Percentiles rank a stretch among this genome's conserved stretches.
Conservation (phyloP, 2,329 filamentous ascomycete species). For the Colletotrichum shisoi region DNA sequence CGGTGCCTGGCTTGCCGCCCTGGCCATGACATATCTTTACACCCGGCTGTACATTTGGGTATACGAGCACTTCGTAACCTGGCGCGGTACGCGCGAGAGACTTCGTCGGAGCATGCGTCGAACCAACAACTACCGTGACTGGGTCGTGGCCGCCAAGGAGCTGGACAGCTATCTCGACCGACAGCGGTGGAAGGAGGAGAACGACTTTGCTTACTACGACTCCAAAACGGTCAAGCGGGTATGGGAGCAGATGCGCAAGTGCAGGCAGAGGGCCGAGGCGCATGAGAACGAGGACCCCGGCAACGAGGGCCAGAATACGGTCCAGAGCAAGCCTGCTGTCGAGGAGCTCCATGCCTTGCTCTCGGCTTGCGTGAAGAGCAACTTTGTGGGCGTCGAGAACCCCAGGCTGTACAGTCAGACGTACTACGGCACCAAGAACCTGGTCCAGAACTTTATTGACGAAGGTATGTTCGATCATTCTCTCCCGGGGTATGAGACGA, state of each 20-base stretch:
- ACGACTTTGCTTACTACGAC: conserved; percentile 87
- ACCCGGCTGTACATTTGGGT: conserved; percentile 89
- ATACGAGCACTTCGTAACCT: conserved; percentile 91
- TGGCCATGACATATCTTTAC: conserved; percentile 77
- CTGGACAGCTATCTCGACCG: conserved; percentile 85
- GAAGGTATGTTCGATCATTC: conserved; percentile 65
- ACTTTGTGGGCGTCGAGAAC: conserved; percentile 95
- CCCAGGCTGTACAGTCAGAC: conserved; percentile 95
- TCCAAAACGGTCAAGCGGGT: conserved; percentile 81
- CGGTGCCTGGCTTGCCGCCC: conserved; percentile 77
- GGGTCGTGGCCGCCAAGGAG: conserved; percentile 79
- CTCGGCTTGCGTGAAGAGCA: conserved; percentile 95
- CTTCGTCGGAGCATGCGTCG: conserved; percentile 75
- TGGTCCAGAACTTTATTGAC: conserved; percentile 89
- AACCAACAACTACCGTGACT: conserved; percentile 80
- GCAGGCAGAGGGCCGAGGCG: conserved; percentile 66
- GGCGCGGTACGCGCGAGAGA: conserved; percentile 79
- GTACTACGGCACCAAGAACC: conserved; percentile 95
- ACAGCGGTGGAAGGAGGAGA: conserved; percentile 78
- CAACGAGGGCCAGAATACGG: conserved; percentile 47
- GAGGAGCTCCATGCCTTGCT: conserved; percentile 80
- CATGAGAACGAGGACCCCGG: conserved; percentile 50
- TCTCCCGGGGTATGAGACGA: neutral
- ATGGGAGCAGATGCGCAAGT: conserved; percentile 74
- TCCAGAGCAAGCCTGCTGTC: conserved; percentile 59